A percentile compares a stretch with the other conserved stretches of the same genome.
Evolutionary conservation across 306 rosid species (phyloP).

Genomic region (Cicer yamashitae): DNA sequence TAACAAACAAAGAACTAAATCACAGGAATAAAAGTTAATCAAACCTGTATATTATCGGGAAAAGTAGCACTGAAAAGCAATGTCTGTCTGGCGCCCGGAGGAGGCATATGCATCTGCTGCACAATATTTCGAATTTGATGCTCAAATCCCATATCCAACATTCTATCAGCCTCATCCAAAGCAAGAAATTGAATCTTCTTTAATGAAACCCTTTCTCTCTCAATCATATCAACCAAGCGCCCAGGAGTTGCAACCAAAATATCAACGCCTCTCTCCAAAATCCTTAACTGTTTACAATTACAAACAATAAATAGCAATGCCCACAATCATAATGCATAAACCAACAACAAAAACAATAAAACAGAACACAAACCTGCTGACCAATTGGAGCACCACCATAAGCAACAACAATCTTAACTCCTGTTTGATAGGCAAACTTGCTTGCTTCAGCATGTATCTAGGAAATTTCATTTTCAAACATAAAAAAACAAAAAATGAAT

Average conservation of each 20-base stretch:
- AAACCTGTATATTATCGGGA: slow-evolving; percentile 83
- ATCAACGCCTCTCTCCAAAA: slow-evolving; percentile 80
- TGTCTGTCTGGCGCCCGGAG: slow-evolving; percentile 71
- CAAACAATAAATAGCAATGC: not conserved
- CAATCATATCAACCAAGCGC: slow-evolving; percentile 80
- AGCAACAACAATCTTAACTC: slow-evolving; percentile 73
- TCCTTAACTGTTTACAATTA: slow-evolving; percentile 52
- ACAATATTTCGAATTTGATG: slow-evolving; percentile 85
- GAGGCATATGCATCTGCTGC: slow-evolving; percentile 80
- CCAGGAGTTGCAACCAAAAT: slow-evolving; percentile 93
- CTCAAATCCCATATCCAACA: slow-evolving; percentile 96
- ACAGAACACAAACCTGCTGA: slow-evolving; percentile 60
- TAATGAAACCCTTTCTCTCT: slow-evolving; percentile 73
- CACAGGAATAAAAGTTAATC: not conserved
- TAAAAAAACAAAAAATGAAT: not conserved
- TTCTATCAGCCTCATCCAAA: slow-evolving; percentile 87
- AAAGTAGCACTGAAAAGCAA: slow-evolving; percentile 91
- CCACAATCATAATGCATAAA: not conserved
- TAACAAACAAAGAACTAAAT: not conserved
- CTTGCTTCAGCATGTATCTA: slow-evolving; percentile 79
- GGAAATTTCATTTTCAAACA: not conserved
- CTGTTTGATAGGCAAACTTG: slow-evolving; percentile 74
- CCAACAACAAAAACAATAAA: not conserved
- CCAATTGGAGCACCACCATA: slow-evolving; percentile 78
- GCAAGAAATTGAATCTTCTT: slow-evolving; percentile 65